phyloP scores from a whole-genome alignment of 176 grass and related monocot genomes.

The Oryza officinalis region DNA sequence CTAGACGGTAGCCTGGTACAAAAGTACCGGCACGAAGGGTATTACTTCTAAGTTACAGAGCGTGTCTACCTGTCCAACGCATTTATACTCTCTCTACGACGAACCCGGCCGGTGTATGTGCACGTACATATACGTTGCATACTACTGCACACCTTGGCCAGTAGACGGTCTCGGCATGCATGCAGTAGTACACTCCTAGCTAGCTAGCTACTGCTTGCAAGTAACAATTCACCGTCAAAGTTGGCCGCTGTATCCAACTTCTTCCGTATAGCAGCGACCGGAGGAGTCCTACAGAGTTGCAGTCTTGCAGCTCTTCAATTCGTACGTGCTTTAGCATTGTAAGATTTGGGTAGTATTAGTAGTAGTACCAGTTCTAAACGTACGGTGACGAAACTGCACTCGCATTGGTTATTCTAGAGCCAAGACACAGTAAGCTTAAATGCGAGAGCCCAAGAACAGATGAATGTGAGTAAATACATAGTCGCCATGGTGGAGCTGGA shows the following conservation, averaged over 20 bases:
- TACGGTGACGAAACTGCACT: neutral
- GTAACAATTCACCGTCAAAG: slow-evolving; percentile 25
- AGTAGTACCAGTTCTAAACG: neutral
- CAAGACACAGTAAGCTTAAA: neutral
- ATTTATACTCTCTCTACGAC: slow-evolving; percentile 2
- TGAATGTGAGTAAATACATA: neutral
- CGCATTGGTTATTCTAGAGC: neutral
- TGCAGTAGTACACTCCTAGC: neutral
- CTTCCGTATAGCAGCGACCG: slow-evolving; percentile 16
- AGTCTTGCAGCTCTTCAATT: neutral
- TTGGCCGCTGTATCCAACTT: neutral
- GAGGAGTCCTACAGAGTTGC: neutral
- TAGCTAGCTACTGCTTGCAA: slow-evolving; percentile 22
- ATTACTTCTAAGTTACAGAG: slow-evolving; percentile 31
- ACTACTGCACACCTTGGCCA: neutral
- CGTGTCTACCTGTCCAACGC: slow-evolving; percentile 5
- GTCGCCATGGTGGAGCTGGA: neutral
- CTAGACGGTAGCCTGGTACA: neutral
- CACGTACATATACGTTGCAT: neutral
- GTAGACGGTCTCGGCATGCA: neutral
- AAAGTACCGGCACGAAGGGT: slow-evolving; percentile 21
- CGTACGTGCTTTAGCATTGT: neutral
- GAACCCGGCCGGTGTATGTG: neutral
- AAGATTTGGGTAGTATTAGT: neutral
- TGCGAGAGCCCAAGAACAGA: neutral